A percentile compares a stretch with the other conserved stretches of the same genome.
Evolutionary conservation across 1,284 basidiomycete genomes (phyloP).

Genomic region (Heterobasidion annosum): DNA sequence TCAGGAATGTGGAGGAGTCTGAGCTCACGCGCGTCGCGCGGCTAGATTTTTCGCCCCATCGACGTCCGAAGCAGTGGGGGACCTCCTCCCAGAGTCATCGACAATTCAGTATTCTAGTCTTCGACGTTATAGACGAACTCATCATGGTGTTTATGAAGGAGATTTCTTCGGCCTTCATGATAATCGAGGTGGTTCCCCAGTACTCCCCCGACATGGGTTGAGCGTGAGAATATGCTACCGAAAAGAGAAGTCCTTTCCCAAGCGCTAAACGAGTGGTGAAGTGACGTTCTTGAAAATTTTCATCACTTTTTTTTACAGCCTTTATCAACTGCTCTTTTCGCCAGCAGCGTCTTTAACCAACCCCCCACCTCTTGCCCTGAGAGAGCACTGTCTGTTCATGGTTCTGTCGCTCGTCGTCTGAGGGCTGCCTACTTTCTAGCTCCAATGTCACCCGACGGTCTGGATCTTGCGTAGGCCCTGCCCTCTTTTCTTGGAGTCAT

Average conservation of each 20-base stretch:
- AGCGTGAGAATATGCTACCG: constrained; percentile 6
- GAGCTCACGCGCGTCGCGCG: no score
- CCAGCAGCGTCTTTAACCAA: not conserved
- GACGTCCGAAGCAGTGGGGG: no score
- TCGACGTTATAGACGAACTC: not conserved
- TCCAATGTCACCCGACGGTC: not conserved
- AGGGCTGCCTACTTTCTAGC: not conserved
- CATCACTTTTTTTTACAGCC: constrained; percentile 11
- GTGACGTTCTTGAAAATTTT: constrained; percentile 13
- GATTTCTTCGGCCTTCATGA: not conserved
- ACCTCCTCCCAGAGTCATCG: no score
- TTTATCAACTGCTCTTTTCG: constrained; percentile 8
- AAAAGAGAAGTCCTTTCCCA: constrained; percentile 2
- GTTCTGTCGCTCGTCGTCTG: not conserved
- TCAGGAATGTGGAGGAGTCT: no score
- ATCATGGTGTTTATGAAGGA: not conserved
- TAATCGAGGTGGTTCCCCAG: not conserved
- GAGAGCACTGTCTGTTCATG: not conserved
- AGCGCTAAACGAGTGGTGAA: not conserved
- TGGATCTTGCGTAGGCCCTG: not conserved
- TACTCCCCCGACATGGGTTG: not conserved
- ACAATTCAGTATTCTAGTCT: no score
- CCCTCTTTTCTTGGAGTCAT: not conserved
- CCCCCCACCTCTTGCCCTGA: not conserved
- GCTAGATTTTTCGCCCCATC: no score